These are phyloP conservation scores for Prunus padus DNA, from an alignment of 306 rosid genomes.

Conservation along the genomic window DNA sequence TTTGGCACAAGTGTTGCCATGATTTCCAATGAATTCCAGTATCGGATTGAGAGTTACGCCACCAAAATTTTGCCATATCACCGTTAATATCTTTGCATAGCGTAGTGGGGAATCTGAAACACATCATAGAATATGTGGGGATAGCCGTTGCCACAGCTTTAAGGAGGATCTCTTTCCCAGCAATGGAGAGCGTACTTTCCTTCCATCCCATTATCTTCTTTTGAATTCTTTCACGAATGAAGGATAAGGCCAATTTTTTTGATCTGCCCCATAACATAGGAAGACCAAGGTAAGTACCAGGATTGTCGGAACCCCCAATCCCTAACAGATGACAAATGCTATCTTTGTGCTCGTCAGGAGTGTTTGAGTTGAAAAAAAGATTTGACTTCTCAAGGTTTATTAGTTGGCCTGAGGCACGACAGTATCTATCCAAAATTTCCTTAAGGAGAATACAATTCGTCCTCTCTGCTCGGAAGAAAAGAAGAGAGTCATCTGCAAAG, in stretches of 20 bases:
- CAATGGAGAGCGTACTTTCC: too few species aligned
- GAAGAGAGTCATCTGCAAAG: background rate
- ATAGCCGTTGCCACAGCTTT: background rate
- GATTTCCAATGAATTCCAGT: too few species aligned
- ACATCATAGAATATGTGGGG: too few species aligned
- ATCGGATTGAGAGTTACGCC: too few species aligned
- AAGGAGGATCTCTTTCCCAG: too few species aligned
- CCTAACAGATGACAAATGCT: too few species aligned
- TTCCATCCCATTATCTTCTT: too few species aligned
- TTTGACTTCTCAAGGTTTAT: background rate
- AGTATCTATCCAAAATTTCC: background rate
- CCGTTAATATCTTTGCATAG: background rate
- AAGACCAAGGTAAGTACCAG: background rate
- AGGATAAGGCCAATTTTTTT: background rate
- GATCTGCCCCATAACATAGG: background rate
- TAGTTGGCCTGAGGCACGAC: fast-evolving
- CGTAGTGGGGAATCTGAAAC: background rate
- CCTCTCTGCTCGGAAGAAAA: too few species aligned
- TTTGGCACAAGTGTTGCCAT: too few species aligned
- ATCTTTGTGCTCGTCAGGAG: background rate
- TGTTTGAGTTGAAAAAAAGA: background rate
- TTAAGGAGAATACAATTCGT: too few species aligned
- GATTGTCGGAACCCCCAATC: background rate
- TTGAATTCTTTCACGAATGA: too few species aligned
- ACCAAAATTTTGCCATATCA: background rate